Base-by-base conservation (phyloP, 805 yeast genomes). In the Candida peoriensis region DNA sequence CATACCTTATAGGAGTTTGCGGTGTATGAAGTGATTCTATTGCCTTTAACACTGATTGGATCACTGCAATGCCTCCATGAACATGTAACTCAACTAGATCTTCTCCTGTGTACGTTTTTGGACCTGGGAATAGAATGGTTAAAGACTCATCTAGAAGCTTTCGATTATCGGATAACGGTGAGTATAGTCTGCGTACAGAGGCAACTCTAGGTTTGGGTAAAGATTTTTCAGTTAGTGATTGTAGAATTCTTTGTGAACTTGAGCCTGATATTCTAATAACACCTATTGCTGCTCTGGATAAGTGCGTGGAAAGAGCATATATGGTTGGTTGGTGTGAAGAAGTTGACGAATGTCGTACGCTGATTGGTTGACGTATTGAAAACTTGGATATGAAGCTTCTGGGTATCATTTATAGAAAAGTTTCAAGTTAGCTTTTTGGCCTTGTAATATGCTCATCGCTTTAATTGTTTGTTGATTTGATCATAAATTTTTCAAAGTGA, bases 61-160 rank as follows among this genome's bases (percentile, higher is more conserved):
- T 73, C 2, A 90, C 86, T 0, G 97, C 96, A 10, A 72, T 76
- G 4, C 97, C 97, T 4, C 98, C 98, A 57, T 93, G 98, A 2
- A 85, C 58, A 52, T 93, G 97, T n/a, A 93, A 55, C 50, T 93
- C 98, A 8, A 89, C 63, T 18, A 82, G 48, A 47, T 90, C 96
- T 55, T 93, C 97, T 2, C 98, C 98, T 0, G 97, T 93, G 50
- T 80, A 93, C 0, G 96, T 80, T 11, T 68, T 63, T 1, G 97
- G 97, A 2, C 71, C 72, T 13, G 73, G 56, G 58, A 90, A 89
- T 50, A 61, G 80, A 2, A 88, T 49, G 0, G 81, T 64, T 14
- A 93, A 57, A 0, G 96, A 85, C 41, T 85, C 82, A 58, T 93
- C 98, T 8, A 93, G 57, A 2, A 89, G 46, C 3, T 47, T 32